phyloP scores from a whole-genome alignment of 495 filamentous ascomycete species.

The Cercophora newfieldiana region DNA sequence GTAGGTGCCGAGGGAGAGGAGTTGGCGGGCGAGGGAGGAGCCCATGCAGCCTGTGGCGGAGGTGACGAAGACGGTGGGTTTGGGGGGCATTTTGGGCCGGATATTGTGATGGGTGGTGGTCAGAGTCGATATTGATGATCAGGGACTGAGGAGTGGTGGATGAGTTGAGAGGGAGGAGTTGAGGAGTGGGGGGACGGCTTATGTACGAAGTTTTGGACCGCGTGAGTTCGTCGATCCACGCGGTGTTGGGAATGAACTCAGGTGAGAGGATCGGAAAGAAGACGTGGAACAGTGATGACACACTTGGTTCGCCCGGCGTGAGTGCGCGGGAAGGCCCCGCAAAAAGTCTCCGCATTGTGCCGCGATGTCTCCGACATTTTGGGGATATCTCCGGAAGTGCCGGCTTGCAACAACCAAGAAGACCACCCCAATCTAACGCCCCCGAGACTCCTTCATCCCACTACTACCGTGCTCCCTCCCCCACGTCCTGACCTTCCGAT shows the following conservation, averaged over 20 bases:
- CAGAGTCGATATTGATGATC: background rate
- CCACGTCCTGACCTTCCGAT: conserved; percentile 57
- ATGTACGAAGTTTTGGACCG: too few relatives aligned
- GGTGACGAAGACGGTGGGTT: conserved; percentile 42
- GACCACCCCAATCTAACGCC: background rate
- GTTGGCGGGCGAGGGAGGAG: conserved; percentile 40
- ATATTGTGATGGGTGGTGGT: background rate
- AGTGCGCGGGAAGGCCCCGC: background rate
- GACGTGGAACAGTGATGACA: too few relatives aligned
- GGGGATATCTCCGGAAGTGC: background rate
- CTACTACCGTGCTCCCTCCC: conserved; percentile 52
- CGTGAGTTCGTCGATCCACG: too few relatives aligned
- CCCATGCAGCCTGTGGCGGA: conserved; percentile 55
- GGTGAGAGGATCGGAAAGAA: too few relatives aligned
- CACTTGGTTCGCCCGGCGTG: too few relatives aligned
- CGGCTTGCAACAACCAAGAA: too few relatives aligned
- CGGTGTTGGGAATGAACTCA: too few relatives aligned
- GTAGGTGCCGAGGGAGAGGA: conserved; percentile 31
- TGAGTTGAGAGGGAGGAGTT: too few relatives aligned
- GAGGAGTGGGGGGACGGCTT: too few relatives aligned
- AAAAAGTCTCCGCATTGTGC: background rate
- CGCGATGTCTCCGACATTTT: background rate
- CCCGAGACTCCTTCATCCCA: conserved; percentile 23
- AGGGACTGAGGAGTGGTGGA: background rate
- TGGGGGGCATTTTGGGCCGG: conserved; percentile 1